Evolutionary conservation across 75 land plant species (phyloP), one percentile per base, ranked within the genome.

Genomic region (Ceratopteris richardii): DNA sequence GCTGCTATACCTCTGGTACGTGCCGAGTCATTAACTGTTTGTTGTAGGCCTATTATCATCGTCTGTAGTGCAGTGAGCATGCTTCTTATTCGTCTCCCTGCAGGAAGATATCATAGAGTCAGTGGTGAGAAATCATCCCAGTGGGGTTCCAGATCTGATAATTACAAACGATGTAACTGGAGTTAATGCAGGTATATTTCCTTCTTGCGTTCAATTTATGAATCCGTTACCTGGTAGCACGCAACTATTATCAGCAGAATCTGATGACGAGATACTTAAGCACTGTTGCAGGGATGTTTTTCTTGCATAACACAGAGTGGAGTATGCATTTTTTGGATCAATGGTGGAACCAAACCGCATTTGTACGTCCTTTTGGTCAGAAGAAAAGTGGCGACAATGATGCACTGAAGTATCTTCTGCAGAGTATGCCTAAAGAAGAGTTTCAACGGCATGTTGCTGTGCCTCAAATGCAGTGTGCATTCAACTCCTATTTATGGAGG

Each of bases 131-230:
- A 64, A 65, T 31, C 64, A 76, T 16, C 56, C 47, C 14, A 39
- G 76, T 12, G 52, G 57, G 10, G 64, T 73, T 44, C 86, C 86
- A 9, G 86, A 82, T 72, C 60, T 82, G 11, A 73, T 82, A 19
- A 58, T 82, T 16, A 82, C 86, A 1, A 66, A 80, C 56, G 86
- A 82, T 58, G 71, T 76, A 13, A 82, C 78, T 42, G 86, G 86
- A 14, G 80, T 82, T n/a, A 82, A 82, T 73, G 80, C 86, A 65
- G 86, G 86, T 82, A 54, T 37, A n/a, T n/a, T n/a, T n/a, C n/a
- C n/a, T n/a, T n/a, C n/a, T n/a, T n/a, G n/a, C n/a, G n/a, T n/a
- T n/a, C 0, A 56, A 1, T 29, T 57, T 14, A 9, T 9, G 42
- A 40, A 9, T 40, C 14, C 14, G 42, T 9, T 40, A 9, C 14